Evolutionary conservation across 306 rosid species (phyloP), one percentile per base, ranked within the genome.

Genomic region (Senna tora): DNA sequence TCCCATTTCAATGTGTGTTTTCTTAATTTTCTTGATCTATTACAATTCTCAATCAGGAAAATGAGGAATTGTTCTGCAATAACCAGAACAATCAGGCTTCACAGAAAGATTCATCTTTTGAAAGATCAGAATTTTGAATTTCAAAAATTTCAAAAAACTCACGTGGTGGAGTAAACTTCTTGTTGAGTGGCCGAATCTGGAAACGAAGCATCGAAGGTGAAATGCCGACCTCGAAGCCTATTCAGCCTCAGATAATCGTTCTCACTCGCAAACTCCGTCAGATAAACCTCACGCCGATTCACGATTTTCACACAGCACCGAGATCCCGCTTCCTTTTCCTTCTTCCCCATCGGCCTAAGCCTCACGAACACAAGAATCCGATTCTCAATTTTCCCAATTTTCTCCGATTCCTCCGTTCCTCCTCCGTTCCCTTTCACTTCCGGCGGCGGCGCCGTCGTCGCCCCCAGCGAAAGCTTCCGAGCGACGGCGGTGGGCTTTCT

Each of bases 151-250:
- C 42, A 15, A 53, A 0, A 21, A 16, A 90, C 98, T 86, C 76
- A 93, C 98, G 97, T 84, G 7, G 92, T 91, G 73, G 89, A 87
- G 61, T 94, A 94, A 50, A 94, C 97, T 49, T 91, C 90, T 55
- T 84, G 91, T 62, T 94, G 98, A 66, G 87, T 39, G 4, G 97
- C 71, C 1, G 85, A 67, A 38, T 91, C 97, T 0, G 92, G 87
- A 76, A 94, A 94, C 0, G 95, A 83, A 36, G 91, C 94, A 54
- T 94, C 97, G 13, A 94, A 94, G 7, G 88, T 82, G 33, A 94
- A 89, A 70, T 89, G 91, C 0, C 96, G 75, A 32, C 96, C 98
- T 0, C 96, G 86, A 33, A 94, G 76, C 81, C 98, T 86, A 84
- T 94, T 91, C 0, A 94, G 88, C 69, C 98, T 86, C 63, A 94